Percentiles rank a stretch among this genome's conserved stretches.
Conservation (phyloP, 2,329 filamentous ascomycete genomes). For the Curvularia sp. region DNA sequence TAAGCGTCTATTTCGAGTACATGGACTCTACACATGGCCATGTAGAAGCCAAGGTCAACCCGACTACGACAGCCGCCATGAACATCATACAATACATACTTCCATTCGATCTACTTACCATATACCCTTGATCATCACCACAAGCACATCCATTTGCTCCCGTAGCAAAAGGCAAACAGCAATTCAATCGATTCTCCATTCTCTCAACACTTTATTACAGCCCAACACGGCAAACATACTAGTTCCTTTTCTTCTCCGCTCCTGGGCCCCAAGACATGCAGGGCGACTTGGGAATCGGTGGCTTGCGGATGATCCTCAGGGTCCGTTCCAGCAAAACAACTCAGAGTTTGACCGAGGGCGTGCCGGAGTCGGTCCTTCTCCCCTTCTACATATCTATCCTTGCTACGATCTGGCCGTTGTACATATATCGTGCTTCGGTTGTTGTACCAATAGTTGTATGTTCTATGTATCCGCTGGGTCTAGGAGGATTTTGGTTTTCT, state of each 20-base stretch:
- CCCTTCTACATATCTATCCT: background rate
- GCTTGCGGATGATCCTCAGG: background rate
- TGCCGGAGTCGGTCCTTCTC: background rate
- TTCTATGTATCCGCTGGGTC: too few relatives aligned
- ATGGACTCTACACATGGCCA: background rate
- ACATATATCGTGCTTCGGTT: background rate
- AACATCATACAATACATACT: background rate
- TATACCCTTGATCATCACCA: too few relatives aligned
- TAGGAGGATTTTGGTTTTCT: background rate
- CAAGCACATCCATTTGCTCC: background rate
- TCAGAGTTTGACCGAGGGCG: conserved; percentile 1
- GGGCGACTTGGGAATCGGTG: background rate
- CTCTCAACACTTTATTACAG: background rate
- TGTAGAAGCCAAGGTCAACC: background rate
- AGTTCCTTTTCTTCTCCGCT: background rate
- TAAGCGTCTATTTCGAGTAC: background rate
- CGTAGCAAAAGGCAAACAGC: background rate
- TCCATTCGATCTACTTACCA: too few relatives aligned
- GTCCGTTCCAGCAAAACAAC: background rate
- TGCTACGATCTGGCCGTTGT: background rate
- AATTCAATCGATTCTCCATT: background rate
- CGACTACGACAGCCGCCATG: background rate
- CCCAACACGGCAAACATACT: background rate
- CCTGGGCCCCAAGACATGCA: background rate
- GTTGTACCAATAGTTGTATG: too few relatives aligned